Conservation (phyloP, 345 rosid species). For the Eutrema heterophyllum region DNA sequence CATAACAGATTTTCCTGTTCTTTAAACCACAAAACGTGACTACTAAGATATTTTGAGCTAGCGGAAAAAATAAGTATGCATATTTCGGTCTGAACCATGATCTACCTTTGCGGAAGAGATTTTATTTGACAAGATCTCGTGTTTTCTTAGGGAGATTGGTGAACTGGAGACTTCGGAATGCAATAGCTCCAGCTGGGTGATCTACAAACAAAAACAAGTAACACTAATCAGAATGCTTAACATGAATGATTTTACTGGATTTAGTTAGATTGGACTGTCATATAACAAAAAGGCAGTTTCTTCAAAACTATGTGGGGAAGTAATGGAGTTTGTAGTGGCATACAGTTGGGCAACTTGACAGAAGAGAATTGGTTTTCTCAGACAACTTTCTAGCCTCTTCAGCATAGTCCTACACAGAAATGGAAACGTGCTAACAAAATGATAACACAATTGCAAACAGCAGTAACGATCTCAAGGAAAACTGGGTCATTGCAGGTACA, state of each 20-base stretch:
- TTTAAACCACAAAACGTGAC: neutral
- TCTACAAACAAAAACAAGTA: conserved; percentile 37
- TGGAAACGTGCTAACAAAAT: conserved; percentile 1
- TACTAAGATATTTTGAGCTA: neutral
- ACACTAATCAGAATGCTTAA: conserved; percentile 4
- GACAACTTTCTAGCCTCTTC: conserved; percentile 58
- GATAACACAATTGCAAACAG: conserved; percentile 4
- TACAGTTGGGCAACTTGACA: conserved; percentile 55
- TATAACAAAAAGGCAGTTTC: neutral
- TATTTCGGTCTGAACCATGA: conserved; percentile 3
- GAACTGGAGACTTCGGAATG: conserved; percentile 48
- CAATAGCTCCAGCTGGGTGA: conserved; percentile 60
- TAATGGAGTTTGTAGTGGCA: conserved; percentile 15
- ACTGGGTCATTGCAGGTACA: conserved; percentile 8
- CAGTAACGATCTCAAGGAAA: neutral
- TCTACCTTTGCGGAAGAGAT: conserved; percentile 64
- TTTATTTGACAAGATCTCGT: conserved; percentile 48
- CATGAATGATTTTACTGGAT: neutral
- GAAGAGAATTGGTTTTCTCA: conserved; percentile 48
- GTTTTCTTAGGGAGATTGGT: conserved; percentile 51
- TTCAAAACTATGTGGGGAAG: neutral
- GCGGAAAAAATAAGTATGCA: neutral
- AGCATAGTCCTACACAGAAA: conserved; percentile 51
- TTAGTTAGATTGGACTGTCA: neutral
- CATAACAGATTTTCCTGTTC: neutral